Percentiles rank a stretch among this genome's conserved stretches.
Conservation (phyloP, 1,284 basidiomycete species). For the Golubevia sp. region DNA sequence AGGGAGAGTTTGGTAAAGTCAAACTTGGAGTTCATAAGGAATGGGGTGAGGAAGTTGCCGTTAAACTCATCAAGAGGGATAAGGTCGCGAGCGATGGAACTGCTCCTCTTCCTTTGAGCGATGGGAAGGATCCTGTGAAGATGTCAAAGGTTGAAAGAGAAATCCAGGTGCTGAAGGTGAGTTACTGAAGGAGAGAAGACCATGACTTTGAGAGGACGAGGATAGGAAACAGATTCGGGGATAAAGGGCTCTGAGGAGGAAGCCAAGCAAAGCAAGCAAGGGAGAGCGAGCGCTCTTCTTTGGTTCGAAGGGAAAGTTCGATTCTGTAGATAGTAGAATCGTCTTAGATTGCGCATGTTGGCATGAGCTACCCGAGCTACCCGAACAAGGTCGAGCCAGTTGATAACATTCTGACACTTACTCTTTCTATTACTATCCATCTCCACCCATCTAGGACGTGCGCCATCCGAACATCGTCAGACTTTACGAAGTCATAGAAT, state of each 20-base stretch:
- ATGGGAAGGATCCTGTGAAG: constrained; percentile 65
- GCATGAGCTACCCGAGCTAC: background rate
- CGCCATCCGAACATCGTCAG: constrained; percentile 98
- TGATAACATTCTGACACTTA: too few species aligned
- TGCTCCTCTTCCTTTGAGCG: constrained; percentile 23
- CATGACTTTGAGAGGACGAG: too few species aligned
- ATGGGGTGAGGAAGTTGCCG: constrained; percentile 98
- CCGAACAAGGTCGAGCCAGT: too few species aligned
- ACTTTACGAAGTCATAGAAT: constrained; percentile 97
- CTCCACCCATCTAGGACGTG: constrained; percentile 69
- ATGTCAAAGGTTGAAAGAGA: constrained; percentile 97
- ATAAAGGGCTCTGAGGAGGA: too few species aligned
- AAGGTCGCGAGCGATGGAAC: constrained; percentile 77
- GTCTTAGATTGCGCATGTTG: constrained; percentile 4
- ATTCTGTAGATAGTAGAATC: background rate
- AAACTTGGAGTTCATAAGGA: constrained; percentile 90
- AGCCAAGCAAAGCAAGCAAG: too few species aligned
- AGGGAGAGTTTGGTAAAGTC: constrained; percentile 99
- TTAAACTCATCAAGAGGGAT: constrained; percentile 93
- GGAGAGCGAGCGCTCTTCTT: too few species aligned
- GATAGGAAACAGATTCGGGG: too few species aligned
- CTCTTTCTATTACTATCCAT: background rate
- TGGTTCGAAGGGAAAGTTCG: background rate
- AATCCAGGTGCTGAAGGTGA: constrained; percentile 91
- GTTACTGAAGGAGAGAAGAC: constrained; percentile 58